Conservation (phyloP, 2,329 filamentous ascomycete species). For the Tolypocladium inflatum region DNA sequence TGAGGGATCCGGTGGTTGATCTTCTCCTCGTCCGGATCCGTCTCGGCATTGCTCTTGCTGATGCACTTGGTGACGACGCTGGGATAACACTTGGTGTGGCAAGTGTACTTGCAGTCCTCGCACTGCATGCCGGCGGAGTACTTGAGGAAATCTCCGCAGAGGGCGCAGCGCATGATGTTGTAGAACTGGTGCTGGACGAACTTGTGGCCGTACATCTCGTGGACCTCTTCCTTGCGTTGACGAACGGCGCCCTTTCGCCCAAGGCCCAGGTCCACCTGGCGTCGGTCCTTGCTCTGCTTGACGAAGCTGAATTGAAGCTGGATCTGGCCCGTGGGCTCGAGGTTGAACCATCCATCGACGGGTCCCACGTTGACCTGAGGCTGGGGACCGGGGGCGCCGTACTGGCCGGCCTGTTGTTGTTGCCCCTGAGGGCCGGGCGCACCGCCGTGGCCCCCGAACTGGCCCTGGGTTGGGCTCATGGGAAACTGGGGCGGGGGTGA, state of each 20-base stretch:
- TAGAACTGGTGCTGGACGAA: slow-evolving; percentile 98
- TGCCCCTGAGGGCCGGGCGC: slow-evolving; percentile 29
- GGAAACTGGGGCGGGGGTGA: slow-evolving; percentile 47
- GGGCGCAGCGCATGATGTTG: slow-evolving; percentile 99
- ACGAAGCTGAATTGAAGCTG: slow-evolving; percentile 85
- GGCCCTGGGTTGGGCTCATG: slow-evolving; percentile 37
- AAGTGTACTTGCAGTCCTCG: slow-evolving; percentile 98
- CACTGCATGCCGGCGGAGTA: slow-evolving; percentile 99
- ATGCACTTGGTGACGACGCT: slow-evolving; percentile 99
- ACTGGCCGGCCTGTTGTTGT: slow-evolving; percentile 16
- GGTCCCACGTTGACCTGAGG: slow-evolving; percentile 47
- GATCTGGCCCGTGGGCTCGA: slow-evolving; percentile 89
- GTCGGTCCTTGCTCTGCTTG: slow-evolving; percentile 78
- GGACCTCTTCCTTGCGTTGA: slow-evolving; percentile 94
- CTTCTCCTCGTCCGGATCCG: slow-evolving; percentile 97
- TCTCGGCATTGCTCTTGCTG: slow-evolving; percentile 97
- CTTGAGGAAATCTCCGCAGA: slow-evolving; percentile 97
- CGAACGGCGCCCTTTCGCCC: slow-evolving; percentile 93
- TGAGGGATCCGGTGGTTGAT: slow-evolving; percentile 99
- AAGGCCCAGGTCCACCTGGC: slow-evolving; percentile 79
- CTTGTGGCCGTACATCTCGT: slow-evolving; percentile 99
- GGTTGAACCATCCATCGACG: slow-evolving; percentile 93
- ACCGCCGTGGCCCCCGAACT: slow-evolving; percentile 34
- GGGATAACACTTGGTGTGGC: slow-evolving; percentile 92
- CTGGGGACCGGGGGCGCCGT: slow-evolving; percentile 27